Base-by-base conservation (phyloP, 805 yeast genomes). In the Candida xyloterini region DNA sequence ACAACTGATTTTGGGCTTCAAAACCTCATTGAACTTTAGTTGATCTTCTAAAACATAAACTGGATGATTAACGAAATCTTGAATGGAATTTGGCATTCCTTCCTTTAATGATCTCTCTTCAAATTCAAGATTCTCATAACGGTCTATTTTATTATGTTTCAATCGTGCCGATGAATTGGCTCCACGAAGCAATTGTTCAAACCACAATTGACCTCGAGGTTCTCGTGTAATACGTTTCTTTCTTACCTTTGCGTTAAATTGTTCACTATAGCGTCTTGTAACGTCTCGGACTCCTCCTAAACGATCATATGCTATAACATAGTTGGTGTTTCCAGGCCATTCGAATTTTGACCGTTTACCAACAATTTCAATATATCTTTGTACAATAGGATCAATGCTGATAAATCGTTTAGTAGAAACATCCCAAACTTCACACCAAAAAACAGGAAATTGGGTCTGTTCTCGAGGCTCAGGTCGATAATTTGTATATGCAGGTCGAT, bases 391-490 rank as follows among this genome's bases (percentile, higher is more conserved):
- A 53, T 93, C 99, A 2, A 89, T 70, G 2, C 95, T 77, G n/a
- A 89, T 73, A 95, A 96, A 91, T 35, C 71, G 75, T 43, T 78
- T 72, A 5, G 78, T 63, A 42, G 73, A 76, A 35, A 74, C 73
- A 57, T 91, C 90, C 95, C 95, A 91, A 0, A 85, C 96, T 58
- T 93, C 99, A 15, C 80, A 80, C 99, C 99, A 93, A 55, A 82
- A 89, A 0, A 89, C 71, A 0, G 97, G 97, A 53, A 68, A 82
- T 1, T 42, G 38, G 6, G 18, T 39, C 8, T 43, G 42, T 10
- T 41, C 33, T 9, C 45, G 44, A 7, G 33, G 14, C 30, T 35
- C 37, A 22, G 23, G 15, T 25, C 20, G 38, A 23, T 22, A 37
- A 32, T 47, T 48, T 4, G 52, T 39, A 38, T 47, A 55, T 6